A percentile compares a stretch with the other conserved stretches of the same genome.
Evolutionary conservation across 2,329 filamentous ascomycete species (phyloP).

Genomic region (Pseudogymnoascus sp.): DNA sequence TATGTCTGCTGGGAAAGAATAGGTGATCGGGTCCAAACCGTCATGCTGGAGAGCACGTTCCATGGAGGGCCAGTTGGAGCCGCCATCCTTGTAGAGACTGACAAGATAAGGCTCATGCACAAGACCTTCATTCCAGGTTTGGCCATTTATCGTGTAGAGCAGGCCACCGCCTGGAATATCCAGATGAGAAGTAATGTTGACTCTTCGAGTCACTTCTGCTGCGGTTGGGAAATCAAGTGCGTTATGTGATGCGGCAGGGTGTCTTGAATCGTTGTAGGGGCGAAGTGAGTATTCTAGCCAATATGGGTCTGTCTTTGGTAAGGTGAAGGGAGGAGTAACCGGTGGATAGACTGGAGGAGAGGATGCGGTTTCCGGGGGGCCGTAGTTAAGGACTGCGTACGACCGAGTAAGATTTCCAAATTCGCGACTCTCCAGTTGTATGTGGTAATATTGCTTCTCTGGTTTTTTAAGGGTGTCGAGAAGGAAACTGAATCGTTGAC

Average conservation of each 20-base stretch:
- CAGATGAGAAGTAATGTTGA: constrained; percentile 28
- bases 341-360: constrained; percentile 18
- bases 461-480: constrained; percentile 35
- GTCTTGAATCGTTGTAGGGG: constrained; percentile 12
- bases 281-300: constrained; percentile 32
- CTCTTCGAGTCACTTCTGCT: constrained; percentile 30
- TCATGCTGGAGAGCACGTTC: constrained; percentile 33
- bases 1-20: constrained; percentile 36
- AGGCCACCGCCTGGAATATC: not conserved
- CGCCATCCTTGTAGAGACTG: constrained; percentile 35
- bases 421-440: constrained; percentile 39
- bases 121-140: constrained; percentile 29
- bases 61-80: constrained; percentile 34
- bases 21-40: constrained; percentile 36
- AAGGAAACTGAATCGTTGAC: constrained; percentile 44
- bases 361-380: constrained; percentile 8
- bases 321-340: constrained; percentile 17
- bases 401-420: constrained; percentile 32
- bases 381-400: constrained; percentile 38
- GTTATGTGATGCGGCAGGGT: not conserved
- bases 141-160: constrained; percentile 27
- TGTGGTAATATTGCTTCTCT: constrained; percentile 31
- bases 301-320: constrained; percentile 20
- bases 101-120: constrained; percentile 37
- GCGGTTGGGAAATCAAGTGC: constrained; percentile 24